These are phyloP conservation scores for Diaporthe citriasiana DNA, from an alignment of 2,329 filamentous ascomycete genomes.

Conservation along the genomic window DNA sequence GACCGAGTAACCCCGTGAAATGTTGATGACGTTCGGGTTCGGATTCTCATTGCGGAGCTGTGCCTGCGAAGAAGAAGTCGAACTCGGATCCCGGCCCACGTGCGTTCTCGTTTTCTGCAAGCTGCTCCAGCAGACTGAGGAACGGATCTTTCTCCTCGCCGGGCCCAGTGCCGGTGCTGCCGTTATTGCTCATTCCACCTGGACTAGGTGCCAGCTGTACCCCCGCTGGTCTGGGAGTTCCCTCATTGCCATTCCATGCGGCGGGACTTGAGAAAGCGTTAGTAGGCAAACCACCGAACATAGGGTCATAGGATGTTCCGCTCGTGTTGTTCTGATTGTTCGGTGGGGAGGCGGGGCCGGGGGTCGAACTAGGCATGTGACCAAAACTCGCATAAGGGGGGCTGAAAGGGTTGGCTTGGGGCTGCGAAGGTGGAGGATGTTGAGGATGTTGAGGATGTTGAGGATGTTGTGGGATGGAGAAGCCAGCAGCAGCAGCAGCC, in stretches of 20 bases:
- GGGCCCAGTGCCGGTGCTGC: conserved; percentile 59
- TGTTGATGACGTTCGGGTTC: no score
- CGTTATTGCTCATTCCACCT: conserved; percentile 63
- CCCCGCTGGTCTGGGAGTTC: conserved; percentile 40
- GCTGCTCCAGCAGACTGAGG: conserved; percentile 81
- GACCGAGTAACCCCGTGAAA: neutral
- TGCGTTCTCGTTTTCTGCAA: conserved; percentile 83
- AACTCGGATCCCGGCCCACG: conserved; percentile 79
- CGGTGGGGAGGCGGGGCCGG: conserved; percentile 49
- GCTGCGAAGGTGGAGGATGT: conserved; percentile 41
- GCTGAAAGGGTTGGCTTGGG: conserved; percentile 56
- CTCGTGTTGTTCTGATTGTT: conserved; percentile 51
- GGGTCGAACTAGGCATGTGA: conserved; percentile 49
- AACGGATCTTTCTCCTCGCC: conserved; percentile 85
- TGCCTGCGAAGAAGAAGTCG: conserved; percentile 77
- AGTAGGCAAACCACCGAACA: conserved; percentile 70
- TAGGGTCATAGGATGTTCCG: conserved; percentile 66
- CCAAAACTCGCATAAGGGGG: conserved; percentile 54
- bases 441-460: conserved; percentile 45
- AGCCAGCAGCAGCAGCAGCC: conserved; percentile 56
- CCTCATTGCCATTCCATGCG: conserved; percentile 62
- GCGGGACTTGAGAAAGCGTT: conserved; percentile 67
- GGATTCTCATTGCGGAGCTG: conserved; percentile 38
- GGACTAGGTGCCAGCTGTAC: conserved; percentile 56
- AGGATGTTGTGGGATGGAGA: conserved; percentile 49